These are phyloP conservation scores for Colletotrichum abscissum DNA, from an alignment of 2,329 filamentous ascomycete species.

Conservation along the genomic window DNA sequence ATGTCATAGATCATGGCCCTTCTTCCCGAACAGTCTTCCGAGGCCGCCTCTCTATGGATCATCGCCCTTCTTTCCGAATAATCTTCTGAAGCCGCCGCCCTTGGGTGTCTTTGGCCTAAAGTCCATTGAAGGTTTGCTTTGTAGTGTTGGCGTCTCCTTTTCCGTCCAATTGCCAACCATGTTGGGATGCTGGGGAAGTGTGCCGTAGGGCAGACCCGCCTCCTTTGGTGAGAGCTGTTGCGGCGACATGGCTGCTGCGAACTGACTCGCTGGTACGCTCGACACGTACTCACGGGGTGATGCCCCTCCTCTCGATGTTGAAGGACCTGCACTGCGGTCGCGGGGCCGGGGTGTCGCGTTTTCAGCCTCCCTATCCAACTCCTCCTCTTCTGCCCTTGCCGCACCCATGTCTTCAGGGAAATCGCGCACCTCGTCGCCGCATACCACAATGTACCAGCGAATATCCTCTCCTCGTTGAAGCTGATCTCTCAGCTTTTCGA, in stretches of 20 bases:
- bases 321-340: constrained; percentile 25
- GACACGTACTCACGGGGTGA: constrained; percentile 21
- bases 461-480: constrained; percentile 67
- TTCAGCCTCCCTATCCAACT: constrained; percentile 24
- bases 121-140: constrained; percentile 38
- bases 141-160: constrained; percentile 35
- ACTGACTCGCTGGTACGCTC: constrained; percentile 31
- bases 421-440: constrained; percentile 69
- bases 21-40: constrained; percentile 52
- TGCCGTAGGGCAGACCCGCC: constrained; percentile 27
- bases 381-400: constrained; percentile 15
- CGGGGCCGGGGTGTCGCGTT: constrained; percentile 17
- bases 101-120: constrained; percentile 47
- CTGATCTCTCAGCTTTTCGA: constrained; percentile 67
- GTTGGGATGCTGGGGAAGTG: constrained; percentile 33
- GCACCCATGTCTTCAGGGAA: constrained; percentile 41
- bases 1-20: constrained; percentile 29
- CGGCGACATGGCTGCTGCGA: constrained; percentile 29
- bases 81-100: constrained; percentile 50
- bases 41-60: constrained; percentile 48
- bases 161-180: constrained; percentile 24
- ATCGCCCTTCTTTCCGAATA: constrained; percentile 50
- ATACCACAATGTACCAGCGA: constrained; percentile 72
- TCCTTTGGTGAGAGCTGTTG: constrained; percentile 29
- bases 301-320: constrained; percentile 12